Evolutionary conservation across 768 basidiomycete species (phyloP).

Genomic region (Naganishia onofrii): DNA sequence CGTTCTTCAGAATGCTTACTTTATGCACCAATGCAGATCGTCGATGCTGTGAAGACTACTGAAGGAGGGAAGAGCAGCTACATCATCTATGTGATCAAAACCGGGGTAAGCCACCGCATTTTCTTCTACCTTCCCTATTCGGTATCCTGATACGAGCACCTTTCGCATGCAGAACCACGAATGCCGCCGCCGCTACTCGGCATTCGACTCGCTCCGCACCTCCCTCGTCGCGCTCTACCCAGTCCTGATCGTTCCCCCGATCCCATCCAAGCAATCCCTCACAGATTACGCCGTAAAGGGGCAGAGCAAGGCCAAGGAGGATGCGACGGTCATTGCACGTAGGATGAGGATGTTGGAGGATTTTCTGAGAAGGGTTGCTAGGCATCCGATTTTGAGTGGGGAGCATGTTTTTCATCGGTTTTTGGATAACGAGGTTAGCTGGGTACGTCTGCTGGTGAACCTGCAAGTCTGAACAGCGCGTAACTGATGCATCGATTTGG

Average conservation of each 20-base stretch:
- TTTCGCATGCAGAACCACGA: conserved; percentile 67
- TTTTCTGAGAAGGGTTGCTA: conserved; percentile 82
- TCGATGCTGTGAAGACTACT: conserved; percentile 91
- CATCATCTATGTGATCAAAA: conserved; percentile 87
- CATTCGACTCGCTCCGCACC: conserved; percentile 88
- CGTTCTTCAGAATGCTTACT: background rate
- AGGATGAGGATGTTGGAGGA: conserved; percentile 93
- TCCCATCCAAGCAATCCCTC: conserved; percentile 92
- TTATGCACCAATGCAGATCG: conserved; percentile 63
- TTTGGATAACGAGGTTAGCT: conserved; percentile 90
- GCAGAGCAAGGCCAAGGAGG: conserved; percentile 82
- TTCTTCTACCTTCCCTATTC: conserved; percentile 25
- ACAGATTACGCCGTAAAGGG: conserved; percentile 97
- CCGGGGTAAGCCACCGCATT: conserved; percentile 65
- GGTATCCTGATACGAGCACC: background rate
- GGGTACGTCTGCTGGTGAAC: conserved; percentile 56
- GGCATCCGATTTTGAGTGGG: conserved; percentile 91
- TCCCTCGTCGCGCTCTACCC: conserved; percentile 85
- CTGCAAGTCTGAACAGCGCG: background rate
- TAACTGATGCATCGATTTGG: background rate
- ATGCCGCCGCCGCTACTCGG: conserved; percentile 87
- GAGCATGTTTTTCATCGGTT: conserved; percentile 96
- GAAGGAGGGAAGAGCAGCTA: conserved; percentile 79
- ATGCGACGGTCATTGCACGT: conserved; percentile 81
- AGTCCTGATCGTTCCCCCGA: conserved; percentile 92